phyloP scores from a whole-genome alignment of 345 rosid genomes.

The Bruguiera gymnorhiza region DNA sequence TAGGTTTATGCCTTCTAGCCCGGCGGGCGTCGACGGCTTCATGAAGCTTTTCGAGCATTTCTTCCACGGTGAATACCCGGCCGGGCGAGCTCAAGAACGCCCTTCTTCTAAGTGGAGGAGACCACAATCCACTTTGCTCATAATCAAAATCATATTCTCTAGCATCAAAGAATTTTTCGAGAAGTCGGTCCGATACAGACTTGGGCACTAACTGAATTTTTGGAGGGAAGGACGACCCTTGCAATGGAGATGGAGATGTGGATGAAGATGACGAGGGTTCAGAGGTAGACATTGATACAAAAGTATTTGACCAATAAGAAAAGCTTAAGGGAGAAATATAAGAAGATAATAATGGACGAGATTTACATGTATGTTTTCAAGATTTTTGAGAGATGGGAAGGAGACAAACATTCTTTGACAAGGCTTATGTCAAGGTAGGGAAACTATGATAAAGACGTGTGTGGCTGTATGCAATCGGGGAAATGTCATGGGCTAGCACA shows the following conservation, averaged over 20 bases:
- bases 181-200: conserved; percentile 59
- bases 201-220: conserved; percentile 52
- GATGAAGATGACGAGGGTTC: conserved; percentile 36
- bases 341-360: neutral
- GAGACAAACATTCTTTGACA: conserved; percentile 10
- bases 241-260: conserved; percentile 9
- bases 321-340: neutral
- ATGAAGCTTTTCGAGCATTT: conserved; percentile 51
- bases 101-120: conserved; percentile 62
- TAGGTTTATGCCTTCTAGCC: conserved; percentile 16
- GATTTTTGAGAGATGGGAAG: conserved; percentile 8
- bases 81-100: conserved; percentile 57
- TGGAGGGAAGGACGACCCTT: conserved; percentile 10
- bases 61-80: conserved; percentile 49
- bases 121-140: conserved; percentile 63
- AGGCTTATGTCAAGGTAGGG: conserved; percentile 14
- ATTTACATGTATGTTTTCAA: too few species aligned
- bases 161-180: conserved; percentile 55
- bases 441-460: conserved; percentile 40
- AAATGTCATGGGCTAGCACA: conserved; percentile 24
- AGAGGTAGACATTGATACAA: neutral
- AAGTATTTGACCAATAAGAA: neutral
- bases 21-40: conserved; percentile 29
- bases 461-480: conserved; percentile 42
- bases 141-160: conserved; percentile 61